Evolutionary conservation across 495 filamentous ascomycete species (phyloP), one percentile per base, ranked within the genome.

Genomic region (Neurospora intermedia): DNA sequence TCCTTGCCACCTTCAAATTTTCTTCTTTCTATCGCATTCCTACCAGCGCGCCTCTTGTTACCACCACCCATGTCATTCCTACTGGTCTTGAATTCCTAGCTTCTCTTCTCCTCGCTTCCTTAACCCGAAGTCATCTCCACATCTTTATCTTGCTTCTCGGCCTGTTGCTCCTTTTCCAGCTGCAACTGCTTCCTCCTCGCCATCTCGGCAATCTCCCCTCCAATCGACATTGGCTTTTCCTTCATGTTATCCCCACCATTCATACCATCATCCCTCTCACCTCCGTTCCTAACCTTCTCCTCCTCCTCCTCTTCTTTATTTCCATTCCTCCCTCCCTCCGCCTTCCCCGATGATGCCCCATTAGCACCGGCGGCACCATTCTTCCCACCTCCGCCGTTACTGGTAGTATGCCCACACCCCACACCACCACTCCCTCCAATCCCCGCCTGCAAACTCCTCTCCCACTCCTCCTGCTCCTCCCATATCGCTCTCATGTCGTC

Each of bases 401-500:
- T 38, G 35, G 35, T 39, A 40, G 39, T 40, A 40, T 40, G 39
- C 8, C 1, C 9, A 54, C 41, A 72, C 0, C 70, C 70, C 10
- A 2, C 27, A 31, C 27, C 27, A 7, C 72, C 75, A 69, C 23
- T 73, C 41, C 72, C 77, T 20, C 70, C 43, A 66, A 66, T 39
- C 20, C 69, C 39, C 35, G 70, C 73, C 35, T 69, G 43, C 11
- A 73, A 45, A 71, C 71, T 69, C 5, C 54, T 43, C 71, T 75
- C 73, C 77, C 81, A 80, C 78, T 94, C 92, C 71, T 85, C 83
- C 43, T 83, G 84, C 79, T 98, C 94, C 81, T 98, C 96, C 73
- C 85, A 83, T 41, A 88, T 88, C 69, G 88, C 84, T 74, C 91
- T 81, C 74, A 86, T 89, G 75, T 98, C 96, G 81, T 99, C 96